Evolutionary conservation across 495 filamentous ascomycete species (phyloP), one percentile per base, ranked within the genome.

Genomic region (Cryomyces minteri): DNA sequence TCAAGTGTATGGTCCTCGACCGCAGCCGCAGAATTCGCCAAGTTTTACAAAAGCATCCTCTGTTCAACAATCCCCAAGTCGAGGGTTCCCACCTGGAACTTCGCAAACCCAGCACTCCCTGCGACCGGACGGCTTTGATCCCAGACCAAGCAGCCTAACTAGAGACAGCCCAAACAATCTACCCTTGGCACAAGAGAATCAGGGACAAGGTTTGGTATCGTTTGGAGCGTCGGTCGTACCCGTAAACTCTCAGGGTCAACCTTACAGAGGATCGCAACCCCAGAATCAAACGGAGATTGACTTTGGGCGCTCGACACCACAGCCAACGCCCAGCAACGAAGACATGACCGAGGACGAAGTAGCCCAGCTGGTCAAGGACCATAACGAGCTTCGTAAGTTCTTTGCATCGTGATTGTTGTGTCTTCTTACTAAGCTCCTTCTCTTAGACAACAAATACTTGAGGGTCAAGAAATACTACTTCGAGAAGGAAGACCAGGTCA

Each of bases 381-480:
- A 63, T 41, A 61, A 62, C 18, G 54, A 59, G 32, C 52, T 65
- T 6, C 53, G 62, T 65, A 53, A 54, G 62, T 61, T 6, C 32
- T 0, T 25, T 25, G 11, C 43, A 5, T 29, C 10, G 14, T 25
- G 9, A 6, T 10, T 9, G n/a, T 34, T 30, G 39, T 5, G 11
- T 11, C 25, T 31, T 4, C n/a, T 9, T 32, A 47, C 43, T 55
- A 45, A 56, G 43, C 12, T 1, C 10, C 18, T 39, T 10, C 38
- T 12, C 31, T 55, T 41, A 95, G 88, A 84, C 58, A 75, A 73
- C 51, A 98, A 98, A 67, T 98, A 98, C 58, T 85, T 85, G 63
- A 95, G 95, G 59, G 90, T 98, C 43, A 98, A 98, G 67, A 76
- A 83, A 32, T 81, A 94, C 51, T 98, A 95, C 58, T 98, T 96